These are phyloP conservation scores for Trichaptum fuscoviolaceum DNA, from an alignment of 768 basidiomycete genomes.

Conservation along the genomic window DNA sequence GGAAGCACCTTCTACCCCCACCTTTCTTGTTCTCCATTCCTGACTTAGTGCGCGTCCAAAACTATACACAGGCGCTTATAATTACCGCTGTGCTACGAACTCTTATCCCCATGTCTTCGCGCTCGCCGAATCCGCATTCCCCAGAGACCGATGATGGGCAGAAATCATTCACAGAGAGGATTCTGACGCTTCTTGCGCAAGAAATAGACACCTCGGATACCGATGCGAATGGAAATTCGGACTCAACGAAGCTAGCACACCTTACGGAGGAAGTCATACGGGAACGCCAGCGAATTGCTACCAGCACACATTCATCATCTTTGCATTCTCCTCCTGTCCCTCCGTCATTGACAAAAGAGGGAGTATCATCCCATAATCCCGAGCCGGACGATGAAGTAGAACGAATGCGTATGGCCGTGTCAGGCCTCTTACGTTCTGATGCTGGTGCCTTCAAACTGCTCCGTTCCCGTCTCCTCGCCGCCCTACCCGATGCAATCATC, in stretches of 20 bases:
- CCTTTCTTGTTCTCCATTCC: conserved; percentile 58
- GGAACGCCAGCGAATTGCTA: conserved; percentile 29
- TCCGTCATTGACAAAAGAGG: neutral
- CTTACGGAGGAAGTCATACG: conserved; percentile 71
- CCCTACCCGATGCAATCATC: neutral
- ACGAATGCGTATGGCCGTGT: neutral
- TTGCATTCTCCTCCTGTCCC: neutral
- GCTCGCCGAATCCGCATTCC: neutral
- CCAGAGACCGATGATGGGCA: conserved; percentile 8
- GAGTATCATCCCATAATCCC: neutral
- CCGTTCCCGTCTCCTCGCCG: neutral
- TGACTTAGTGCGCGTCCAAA: conserved; percentile 53
- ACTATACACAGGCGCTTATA: conserved; percentile 65
- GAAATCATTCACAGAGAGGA: conserved; percentile 43
- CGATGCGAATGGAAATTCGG: conserved; percentile 25
- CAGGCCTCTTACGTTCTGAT: neutral
- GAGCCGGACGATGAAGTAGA: neutral
- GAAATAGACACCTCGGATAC: conserved; percentile 36
- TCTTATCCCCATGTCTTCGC: conserved; percentile 41
- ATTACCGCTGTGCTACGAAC: conserved; percentile 57
- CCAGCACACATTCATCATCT: neutral
- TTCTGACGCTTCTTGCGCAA: conserved; percentile 59
- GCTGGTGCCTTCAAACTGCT: neutral
- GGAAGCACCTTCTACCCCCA: conserved; percentile 50
- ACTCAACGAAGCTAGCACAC: conserved; percentile 54